phyloP scores from a whole-genome alignment of 257 asterid genomes.

The Petunia axillaris region DNA sequence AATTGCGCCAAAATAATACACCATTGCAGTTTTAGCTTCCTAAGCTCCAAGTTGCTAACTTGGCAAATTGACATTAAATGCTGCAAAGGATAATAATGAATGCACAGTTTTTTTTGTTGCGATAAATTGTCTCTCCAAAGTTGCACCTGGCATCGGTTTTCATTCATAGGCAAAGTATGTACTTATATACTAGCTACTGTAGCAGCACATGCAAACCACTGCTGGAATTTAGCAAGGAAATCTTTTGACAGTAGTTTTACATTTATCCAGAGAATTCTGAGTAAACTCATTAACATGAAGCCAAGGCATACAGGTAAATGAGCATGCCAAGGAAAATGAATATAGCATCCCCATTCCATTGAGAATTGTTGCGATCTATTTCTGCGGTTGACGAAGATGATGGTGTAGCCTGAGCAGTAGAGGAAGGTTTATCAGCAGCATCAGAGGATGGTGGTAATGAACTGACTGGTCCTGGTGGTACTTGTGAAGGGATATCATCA shows the following conservation, averaged over 20 bases:
- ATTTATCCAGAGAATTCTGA: constrained; percentile 9
- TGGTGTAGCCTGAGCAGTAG: neutral
- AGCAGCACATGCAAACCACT: no score
- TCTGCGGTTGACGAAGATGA: constrained; percentile 4
- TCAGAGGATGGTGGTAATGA: neutral
- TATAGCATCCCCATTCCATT: no score
- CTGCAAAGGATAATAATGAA: neutral
- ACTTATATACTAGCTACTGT: neutral
- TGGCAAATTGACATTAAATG: neutral
- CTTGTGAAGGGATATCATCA: constrained; percentile 3
- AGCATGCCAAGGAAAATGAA: no score
- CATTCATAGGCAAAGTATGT: neutral
- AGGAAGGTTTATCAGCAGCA: neutral
- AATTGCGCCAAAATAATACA: no score
- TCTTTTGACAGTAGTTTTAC: neutral
- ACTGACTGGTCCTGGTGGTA: constrained; percentile 14
- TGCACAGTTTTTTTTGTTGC: neutral
- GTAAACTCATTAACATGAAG: neutral
- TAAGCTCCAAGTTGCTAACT: neutral
- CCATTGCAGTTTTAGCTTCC: no score
- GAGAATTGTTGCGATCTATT: no score
- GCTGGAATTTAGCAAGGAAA: neutral
- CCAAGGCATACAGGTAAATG: no score
- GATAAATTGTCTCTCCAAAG: neutral
- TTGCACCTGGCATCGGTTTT: neutral